These are phyloP conservation scores for Lachancea thermotolerans DNA, from an alignment of 805 yeast genomes.

Conservation along the genomic window DNA sequence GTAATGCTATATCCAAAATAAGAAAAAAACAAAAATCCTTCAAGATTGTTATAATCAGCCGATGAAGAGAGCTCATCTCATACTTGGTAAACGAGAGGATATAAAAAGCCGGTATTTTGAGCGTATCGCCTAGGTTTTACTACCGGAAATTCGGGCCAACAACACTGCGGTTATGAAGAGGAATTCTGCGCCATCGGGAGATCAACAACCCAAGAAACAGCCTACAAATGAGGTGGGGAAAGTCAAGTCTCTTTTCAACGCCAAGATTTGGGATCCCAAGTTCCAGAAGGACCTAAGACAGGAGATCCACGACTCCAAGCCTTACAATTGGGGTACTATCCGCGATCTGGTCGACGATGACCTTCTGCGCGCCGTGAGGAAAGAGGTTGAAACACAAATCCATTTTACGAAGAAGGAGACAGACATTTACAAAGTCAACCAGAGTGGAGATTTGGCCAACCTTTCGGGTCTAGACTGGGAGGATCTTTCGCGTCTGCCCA, in stretches of 20 bases:
- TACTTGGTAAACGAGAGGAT: background rate
- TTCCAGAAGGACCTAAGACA: constrained; percentile 37
- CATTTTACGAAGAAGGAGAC: constrained; percentile 95
- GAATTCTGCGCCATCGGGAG: background rate
- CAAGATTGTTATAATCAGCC: background rate
- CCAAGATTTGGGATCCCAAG: constrained; percentile 40
- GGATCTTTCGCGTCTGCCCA: constrained; percentile 67
- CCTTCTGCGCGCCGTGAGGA: constrained; percentile 69
- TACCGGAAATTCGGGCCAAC: no score
- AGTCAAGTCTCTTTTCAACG: constrained; percentile 38
- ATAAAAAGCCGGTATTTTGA: background rate
- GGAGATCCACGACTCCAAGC: constrained; percentile 51
- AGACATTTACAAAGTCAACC: constrained; percentile 89
- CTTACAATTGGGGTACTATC: constrained; percentile 89
- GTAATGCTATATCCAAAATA: constrained; percentile 2
- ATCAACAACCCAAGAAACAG: constrained; percentile 3
- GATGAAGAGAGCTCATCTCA: background rate
- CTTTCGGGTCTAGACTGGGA: constrained; percentile 75
- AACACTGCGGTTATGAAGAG: constrained; percentile 1
- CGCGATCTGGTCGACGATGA: constrained; percentile 66
- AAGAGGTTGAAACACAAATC: constrained; percentile 74
- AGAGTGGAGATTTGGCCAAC: constrained; percentile 88
- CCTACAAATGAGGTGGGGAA: constrained; percentile 25
- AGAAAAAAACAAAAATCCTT: background rate
- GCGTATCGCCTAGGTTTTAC: background rate